Conservation (phyloP, 208 protist species). For the Leishmania gerbilli region DNA sequence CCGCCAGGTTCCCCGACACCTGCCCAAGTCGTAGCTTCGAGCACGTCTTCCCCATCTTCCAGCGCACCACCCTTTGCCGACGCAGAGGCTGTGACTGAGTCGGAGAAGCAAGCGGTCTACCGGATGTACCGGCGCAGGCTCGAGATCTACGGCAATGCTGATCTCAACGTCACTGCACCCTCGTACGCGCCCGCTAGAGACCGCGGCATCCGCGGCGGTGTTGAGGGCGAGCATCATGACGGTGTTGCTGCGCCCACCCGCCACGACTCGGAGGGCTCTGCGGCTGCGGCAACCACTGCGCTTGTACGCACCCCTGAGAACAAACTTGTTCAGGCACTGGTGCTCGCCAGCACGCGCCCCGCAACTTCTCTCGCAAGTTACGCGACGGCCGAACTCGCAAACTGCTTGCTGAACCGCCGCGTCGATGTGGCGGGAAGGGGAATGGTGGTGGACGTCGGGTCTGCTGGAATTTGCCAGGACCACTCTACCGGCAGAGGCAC, state of each 20-base stretch:
- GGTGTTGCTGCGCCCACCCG: background rate
- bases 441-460: constrained; percentile 32
- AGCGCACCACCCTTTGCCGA: background rate
- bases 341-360: constrained; percentile 20
- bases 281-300: constrained; percentile 4
- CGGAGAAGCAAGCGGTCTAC: constrained; percentile 30
- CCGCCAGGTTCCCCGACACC: background rate
- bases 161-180: constrained; percentile 11
- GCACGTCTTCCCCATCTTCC: background rate
- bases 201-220: background rate
- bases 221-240: background rate
- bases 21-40: background rate
- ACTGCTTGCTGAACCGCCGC: constrained; percentile 31
- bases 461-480: background rate
- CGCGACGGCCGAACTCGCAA: constrained; percentile 26
- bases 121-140: constrained; percentile 30
- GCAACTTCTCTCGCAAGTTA: background rate
- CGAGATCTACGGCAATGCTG: constrained; percentile 28
- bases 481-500: background rate
- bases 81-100: background rate
- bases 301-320: constrained; percentile 22
- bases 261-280: background rate
- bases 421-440: constrained; percentile 19
- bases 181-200: background rate
- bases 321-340: constrained; percentile 28